A percentile compares a stretch with the other conserved stretches of the same genome.
These are phyloP conservation scores for Aspergillus bridgeri DNA, from an alignment of 495 filamentous ascomycete genomes.

Conservation along the genomic window DNA sequence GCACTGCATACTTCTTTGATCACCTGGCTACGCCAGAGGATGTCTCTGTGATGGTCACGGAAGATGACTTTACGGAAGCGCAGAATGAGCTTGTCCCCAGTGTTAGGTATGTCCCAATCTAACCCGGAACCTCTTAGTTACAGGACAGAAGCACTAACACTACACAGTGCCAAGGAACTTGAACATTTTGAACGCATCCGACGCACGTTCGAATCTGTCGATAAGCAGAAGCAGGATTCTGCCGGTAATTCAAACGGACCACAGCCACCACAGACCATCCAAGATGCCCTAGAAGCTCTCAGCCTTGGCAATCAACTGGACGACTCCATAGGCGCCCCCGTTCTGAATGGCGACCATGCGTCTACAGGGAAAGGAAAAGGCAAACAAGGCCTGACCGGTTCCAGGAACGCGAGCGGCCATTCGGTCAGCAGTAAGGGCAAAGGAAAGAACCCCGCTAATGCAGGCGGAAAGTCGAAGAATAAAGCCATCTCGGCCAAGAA, in stretches of 20 bases:
- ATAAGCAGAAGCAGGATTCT: slow-evolving; percentile 39
- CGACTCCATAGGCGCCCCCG: slow-evolving; percentile 18
- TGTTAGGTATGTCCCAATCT: slow-evolving; percentile 56
- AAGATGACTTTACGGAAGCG: slow-evolving; percentile 80
- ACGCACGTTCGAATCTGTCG: slow-evolving; percentile 67
- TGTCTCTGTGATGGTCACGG: slow-evolving; percentile 78
- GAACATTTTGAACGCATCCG: slow-evolving; percentile 87
- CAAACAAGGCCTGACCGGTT: slow-evolving; percentile 26
- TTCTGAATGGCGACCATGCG: slow-evolving; percentile 31
- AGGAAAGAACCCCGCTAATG: slow-evolving; percentile 25
- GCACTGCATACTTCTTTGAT: slow-evolving; percentile 92
- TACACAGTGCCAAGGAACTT: slow-evolving; percentile 75
- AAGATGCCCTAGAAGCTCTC: slow-evolving; percentile 37
- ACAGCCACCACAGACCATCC: slow-evolving; percentile 36
- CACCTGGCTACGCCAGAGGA: slow-evolving; percentile 81
- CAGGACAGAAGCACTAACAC: slow-evolving; percentile 18
- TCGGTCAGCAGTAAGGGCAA: slow-evolving; percentile 38
- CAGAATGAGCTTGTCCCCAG: slow-evolving; percentile 82
- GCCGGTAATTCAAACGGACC: slow-evolving; percentile 20
- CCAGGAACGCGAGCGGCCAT: slow-evolving; percentile 29
- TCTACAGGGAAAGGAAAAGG: slow-evolving; percentile 26
- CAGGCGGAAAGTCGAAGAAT: slow-evolving; percentile 52
- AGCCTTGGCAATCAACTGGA: slow-evolving; percentile 22
- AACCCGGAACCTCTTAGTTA: not conserved
- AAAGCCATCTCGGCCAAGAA: slow-evolving; percentile 26